phyloP scores from a whole-genome alignment of 1,284 basidiomycete species.

The Athelia psychrophila region DNA sequence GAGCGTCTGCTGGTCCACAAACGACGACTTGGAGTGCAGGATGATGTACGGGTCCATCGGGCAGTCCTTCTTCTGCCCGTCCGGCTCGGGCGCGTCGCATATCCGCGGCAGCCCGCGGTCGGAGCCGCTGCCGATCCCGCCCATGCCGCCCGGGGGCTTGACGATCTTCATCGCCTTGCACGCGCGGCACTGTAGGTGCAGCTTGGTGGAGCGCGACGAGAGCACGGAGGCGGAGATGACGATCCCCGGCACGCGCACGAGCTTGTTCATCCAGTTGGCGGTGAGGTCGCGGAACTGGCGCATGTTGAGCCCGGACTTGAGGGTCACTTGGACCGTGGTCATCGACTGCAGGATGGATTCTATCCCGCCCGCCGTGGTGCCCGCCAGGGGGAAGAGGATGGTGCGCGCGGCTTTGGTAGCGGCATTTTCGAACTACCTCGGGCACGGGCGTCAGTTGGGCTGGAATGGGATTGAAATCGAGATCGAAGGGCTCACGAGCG shows the following conservation, averaged over 20 bases:
- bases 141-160: slow-evolving; percentile 80
- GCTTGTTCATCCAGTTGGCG: slow-evolving; percentile 92
- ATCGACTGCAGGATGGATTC: slow-evolving; percentile 64
- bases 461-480: background rate
- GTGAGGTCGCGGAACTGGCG: slow-evolving; percentile 92
- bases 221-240: slow-evolving; percentile 97
- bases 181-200: slow-evolving; percentile 91
- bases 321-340: slow-evolving; percentile 87
- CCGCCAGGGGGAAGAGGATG: slow-evolving; percentile 73
- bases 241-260: slow-evolving; percentile 97
- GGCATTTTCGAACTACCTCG: slow-evolving; percentile 83
- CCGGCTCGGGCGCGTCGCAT: slow-evolving; percentile 76
- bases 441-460: too few species aligned
- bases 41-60: slow-evolving; percentile 96
- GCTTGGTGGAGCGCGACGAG: slow-evolving; percentile 88
- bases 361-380: slow-evolving; percentile 21
- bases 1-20: slow-evolving; percentile 94
- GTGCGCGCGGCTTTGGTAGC: slow-evolving; percentile 78
- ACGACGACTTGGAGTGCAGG: slow-evolving; percentile 91
- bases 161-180: slow-evolving; percentile 86
- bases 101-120: slow-evolving; percentile 80
- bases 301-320: slow-evolving; percentile 88
- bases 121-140: slow-evolving; percentile 80
- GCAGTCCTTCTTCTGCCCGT: slow-evolving; percentile 88
- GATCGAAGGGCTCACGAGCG: slow-evolving; percentile 69